Conservation (phyloP, 805 yeast genomes). For the Maudiozyma turicensis region DNA sequence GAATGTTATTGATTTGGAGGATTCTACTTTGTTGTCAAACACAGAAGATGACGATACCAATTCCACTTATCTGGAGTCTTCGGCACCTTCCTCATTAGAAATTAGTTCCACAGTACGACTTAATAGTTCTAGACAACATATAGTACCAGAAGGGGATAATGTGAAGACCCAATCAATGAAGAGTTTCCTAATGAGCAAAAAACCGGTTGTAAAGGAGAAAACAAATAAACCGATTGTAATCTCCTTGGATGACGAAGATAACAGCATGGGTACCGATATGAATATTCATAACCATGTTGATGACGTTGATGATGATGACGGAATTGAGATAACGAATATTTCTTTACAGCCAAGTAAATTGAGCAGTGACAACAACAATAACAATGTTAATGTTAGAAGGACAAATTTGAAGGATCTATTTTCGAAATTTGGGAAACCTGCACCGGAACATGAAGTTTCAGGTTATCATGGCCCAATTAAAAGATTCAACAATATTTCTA, state of each 20-base stretch:
- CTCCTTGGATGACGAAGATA: constrained; percentile 10
- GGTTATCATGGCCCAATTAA: constrained; percentile 5
- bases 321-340: constrained; percentile 2
- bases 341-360: constrained; percentile 5
- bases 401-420: constrained; percentile 20
- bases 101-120: neutral
- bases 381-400: constrained; percentile 12
- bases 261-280: neutral
- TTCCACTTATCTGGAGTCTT: neutral
- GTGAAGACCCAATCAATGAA: constrained; percentile 11
- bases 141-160: constrained; percentile 5
- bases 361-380: too few relatives aligned
- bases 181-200: constrained; percentile 12
- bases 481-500: constrained; percentile 12
- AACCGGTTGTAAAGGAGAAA: constrained; percentile 1
- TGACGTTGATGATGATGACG: neutral
- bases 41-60: constrained; percentile 6
- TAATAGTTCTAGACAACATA: neutral
- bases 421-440: constrained; percentile 4
- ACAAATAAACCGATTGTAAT: constrained; percentile 4
- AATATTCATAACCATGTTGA: neutral
- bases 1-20: neutral
- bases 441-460: neutral
- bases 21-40: neutral
- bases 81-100: constrained; percentile 7